phyloP scores from a whole-genome alignment of 2,329 filamentous ascomycete genomes.

The Grosmannia serpens region DNA sequence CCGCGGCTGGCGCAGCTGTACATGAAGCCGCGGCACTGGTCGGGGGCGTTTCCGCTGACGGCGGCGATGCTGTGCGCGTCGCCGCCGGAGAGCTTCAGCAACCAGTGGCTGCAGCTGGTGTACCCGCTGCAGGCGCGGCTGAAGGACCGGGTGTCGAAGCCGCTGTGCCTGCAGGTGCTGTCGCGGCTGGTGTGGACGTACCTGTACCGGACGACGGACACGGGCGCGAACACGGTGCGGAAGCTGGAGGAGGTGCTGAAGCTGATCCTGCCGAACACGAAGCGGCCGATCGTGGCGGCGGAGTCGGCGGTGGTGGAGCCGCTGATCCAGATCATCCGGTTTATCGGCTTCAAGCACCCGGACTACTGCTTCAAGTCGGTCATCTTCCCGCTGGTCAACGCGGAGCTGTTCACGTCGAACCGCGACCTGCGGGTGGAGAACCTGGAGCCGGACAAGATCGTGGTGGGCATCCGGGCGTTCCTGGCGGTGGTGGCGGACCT shows the following conservation, averaged over 20 bases:
- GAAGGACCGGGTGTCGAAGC: slow-evolving; percentile 70
- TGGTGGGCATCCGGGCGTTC: slow-evolving; percentile 93
- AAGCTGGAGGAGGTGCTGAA: slow-evolving; percentile 87
- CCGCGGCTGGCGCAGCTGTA: slow-evolving; percentile 75
- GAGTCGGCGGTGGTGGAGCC: slow-evolving; percentile 80
- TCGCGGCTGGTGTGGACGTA: slow-evolving; percentile 92
- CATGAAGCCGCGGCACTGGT: slow-evolving; percentile 86
- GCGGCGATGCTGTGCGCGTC: slow-evolving; percentile 82
- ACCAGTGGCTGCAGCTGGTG: slow-evolving; percentile 78
- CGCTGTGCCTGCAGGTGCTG: slow-evolving; percentile 75
- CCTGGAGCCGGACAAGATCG: slow-evolving; percentile 89
- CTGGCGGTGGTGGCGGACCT: slow-evolving; percentile 86
- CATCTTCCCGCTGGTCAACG: slow-evolving; percentile 92
- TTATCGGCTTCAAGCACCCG: slow-evolving; percentile 87
- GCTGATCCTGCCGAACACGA: slow-evolving; percentile 69
- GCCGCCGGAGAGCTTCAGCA: slow-evolving; percentile 67
- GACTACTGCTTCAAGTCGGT: slow-evolving; percentile 87
- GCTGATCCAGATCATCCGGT: slow-evolving; percentile 83
- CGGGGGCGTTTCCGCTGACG: slow-evolving; percentile 75
- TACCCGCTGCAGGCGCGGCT: slow-evolving; percentile 67
- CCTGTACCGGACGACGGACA: slow-evolving; percentile 72
- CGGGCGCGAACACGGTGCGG: slow-evolving; percentile 51
- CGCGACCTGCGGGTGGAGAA: slow-evolving; percentile 79
- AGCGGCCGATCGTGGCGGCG: slow-evolving; percentile 68
- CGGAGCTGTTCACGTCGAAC: slow-evolving; percentile 69